Conservation (phyloP, 768 basidiomycete species). For the Boletus rubescentipes region DNA sequence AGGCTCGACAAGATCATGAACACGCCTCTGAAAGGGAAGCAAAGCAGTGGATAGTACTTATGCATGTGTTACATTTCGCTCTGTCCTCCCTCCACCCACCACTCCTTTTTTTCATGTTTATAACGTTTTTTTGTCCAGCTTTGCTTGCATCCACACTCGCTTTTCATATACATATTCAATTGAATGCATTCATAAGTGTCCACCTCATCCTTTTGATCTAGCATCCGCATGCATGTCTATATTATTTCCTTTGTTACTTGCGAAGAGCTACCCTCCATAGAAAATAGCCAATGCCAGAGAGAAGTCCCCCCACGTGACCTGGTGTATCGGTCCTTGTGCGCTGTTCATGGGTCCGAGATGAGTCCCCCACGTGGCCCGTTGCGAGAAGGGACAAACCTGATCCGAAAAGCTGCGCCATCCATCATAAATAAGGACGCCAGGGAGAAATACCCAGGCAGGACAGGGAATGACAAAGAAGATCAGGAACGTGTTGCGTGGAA, state of each 20-base stretch:
- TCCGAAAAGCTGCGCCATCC: conserved; percentile 36
- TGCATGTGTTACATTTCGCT: not conserved
- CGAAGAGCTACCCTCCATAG: conserved; percentile 31
- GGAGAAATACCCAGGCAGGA: conserved; percentile 74
- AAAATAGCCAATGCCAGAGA: conserved; percentile 60
- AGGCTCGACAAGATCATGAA: conserved; percentile 78
- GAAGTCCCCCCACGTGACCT: conserved; percentile 68
- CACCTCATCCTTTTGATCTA: conserved; percentile 7
- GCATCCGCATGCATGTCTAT: conserved; percentile 5
- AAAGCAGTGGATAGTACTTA: conserved; percentile 7
- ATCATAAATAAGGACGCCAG: conserved; percentile 49
- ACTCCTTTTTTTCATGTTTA: conserved; percentile 4
- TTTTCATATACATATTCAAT: conserved; percentile 9
- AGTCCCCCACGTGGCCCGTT: not conserved
- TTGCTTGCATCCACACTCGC: conserved; percentile 11
- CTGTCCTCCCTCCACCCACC: not conserved
- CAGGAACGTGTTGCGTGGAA: conserved; percentile 62
- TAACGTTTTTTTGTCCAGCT: not conserved
- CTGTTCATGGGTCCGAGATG: conserved; percentile 32
- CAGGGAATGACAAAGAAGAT: conserved; percentile 77
- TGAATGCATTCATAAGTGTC: conserved; percentile 1
- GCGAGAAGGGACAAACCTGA: conserved; percentile 25
- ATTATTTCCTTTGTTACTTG: conserved; percentile 14
- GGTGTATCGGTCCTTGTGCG: conserved; percentile 53
- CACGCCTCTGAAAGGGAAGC: conserved; percentile 52